Evolutionary conservation across 106 monocot genomes (phyloP).

Genomic region (Agapanthus africanus): DNA sequence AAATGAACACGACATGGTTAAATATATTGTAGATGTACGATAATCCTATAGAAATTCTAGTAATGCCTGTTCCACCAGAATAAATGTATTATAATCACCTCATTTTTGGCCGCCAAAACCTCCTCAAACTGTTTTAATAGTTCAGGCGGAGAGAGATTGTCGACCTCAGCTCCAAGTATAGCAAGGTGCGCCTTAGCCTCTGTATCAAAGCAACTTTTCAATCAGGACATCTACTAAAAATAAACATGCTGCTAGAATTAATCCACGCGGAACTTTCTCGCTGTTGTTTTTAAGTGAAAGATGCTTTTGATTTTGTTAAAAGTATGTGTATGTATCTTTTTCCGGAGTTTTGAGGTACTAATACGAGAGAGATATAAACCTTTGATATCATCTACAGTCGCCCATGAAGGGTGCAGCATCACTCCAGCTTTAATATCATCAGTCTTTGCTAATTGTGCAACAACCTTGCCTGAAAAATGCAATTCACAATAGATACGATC

Average conservation of each 20-base stretch:
- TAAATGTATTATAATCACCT: too few species aligned
- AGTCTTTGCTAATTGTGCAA: constrained; percentile 49
- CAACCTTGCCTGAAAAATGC: constrained; percentile 52
- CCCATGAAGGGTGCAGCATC: constrained; percentile 61
- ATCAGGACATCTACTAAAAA: neutral
- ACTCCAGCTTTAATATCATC: constrained; percentile 51
- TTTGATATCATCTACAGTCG: constrained; percentile 76
- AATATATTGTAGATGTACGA: too few species aligned
- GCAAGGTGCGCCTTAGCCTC: constrained; percentile 35
- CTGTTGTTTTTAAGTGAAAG: neutral
- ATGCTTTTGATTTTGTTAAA: too few species aligned
- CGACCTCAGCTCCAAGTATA: constrained; percentile 60
- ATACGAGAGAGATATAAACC: constrained; percentile 24
- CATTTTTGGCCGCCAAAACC: constrained; percentile 32
- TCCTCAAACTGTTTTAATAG: constrained; percentile 54
- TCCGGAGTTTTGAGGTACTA: too few species aligned
- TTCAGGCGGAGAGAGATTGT: constrained; percentile 41
- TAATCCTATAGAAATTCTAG: too few species aligned
- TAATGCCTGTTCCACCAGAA: too few species aligned
- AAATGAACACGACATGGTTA: neutral
- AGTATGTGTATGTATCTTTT: too few species aligned
- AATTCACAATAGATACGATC: neutral
- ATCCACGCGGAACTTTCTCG: neutral
- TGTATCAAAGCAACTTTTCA: constrained; percentile 12
- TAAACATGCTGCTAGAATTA: neutral